Base-by-base conservation (phyloP, 441 rosid genomes). In the Flueggea neowawraea region DNA sequence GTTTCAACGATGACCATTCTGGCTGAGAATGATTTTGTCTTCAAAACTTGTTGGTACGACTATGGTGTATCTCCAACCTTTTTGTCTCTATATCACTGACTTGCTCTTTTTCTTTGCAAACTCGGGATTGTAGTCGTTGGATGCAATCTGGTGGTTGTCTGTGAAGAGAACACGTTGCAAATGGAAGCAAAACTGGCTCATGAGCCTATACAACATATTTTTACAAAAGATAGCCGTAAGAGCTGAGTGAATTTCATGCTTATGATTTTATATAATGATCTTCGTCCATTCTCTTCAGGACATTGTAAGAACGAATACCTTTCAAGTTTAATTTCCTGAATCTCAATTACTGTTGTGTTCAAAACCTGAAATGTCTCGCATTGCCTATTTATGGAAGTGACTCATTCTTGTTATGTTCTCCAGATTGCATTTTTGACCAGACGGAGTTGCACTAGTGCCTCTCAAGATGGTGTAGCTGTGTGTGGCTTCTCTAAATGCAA, bases 221-320 rank as follows among this genome's bases (percentile, higher is more conserved):
- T 87, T 69, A 55, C 76, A 80, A 79, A 78, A 71, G 77, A 68
- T 57, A 68, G 93, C 85, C 90, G 98, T 89, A 77, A 86, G 82
- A 68, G 65, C 53, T 8, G 39, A 48, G 22, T 58, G 28, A 22
- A 22, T 22, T 22, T 22, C 28, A 22, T 22, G 28, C 28, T 22
- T 22, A 22, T 22, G 28, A 22, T 22, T 22, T 22, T 22, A 22
- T 22, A 22, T 22, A 22, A 22, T 22, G 28, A 22, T 22, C 28
- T 22, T 22, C 28, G 2, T 22, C 28, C 28, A 22, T 22, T 22
- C 28, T 22, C 28, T 22, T 22, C 28, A 22, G 28, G 28, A 22
- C 28, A 22, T 22, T 22, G 2, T 22, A 22, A 22, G 28, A 22
- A 22, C 28, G 28, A 0, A 22, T 2, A 22, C 28, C 28, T 22